Evolutionary conservation across 345 rosid genomes (phyloP).

Genomic region (Diplotaxis tenuifolia): DNA sequence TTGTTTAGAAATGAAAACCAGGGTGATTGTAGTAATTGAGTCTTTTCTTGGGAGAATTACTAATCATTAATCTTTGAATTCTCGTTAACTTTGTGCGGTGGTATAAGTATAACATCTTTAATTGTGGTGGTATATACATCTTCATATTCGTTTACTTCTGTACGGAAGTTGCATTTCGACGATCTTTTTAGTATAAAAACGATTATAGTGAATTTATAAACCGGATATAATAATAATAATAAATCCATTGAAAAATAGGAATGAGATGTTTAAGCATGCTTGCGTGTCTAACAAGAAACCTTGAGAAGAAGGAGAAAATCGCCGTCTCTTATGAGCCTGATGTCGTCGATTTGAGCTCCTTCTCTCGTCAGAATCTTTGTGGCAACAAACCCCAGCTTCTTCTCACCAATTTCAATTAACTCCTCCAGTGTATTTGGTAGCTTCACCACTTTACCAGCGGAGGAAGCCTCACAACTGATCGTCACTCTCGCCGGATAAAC

Average conservation of each 20-base stretch:
- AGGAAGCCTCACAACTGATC: conserved; percentile 51
- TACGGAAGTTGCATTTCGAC: neutral
- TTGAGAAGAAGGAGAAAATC: conserved; percentile 60
- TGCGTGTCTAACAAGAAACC: conserved; percentile 11
- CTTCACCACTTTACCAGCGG: conserved; percentile 48
- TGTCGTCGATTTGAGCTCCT: conserved; percentile 77
- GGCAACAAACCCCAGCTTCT: conserved; percentile 50
- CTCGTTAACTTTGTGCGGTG: neutral
- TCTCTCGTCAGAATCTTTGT: conserved; percentile 50
- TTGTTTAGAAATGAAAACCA: conserved; percentile 6
- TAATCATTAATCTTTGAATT: neutral
- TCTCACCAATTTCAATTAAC: conserved; percentile 49
- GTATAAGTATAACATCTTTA: neutral
- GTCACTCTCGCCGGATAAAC: conserved; percentile 50
- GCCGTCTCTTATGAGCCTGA: conserved; percentile 73
- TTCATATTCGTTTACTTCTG: neutral
- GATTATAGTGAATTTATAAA: too few relatives aligned
- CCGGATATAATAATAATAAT: neutral
- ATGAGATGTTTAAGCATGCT: neutral
- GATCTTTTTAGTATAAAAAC: neutral
- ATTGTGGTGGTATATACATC: neutral
- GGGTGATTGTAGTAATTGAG: neutral
- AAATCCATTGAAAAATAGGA: neutral
- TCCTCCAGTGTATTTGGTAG: conserved; percentile 65
- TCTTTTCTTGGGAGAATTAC: neutral